Base-by-base conservation (phyloP, 768 basidiomycete genomes). In the Stropharia rugosoannulata region DNA sequence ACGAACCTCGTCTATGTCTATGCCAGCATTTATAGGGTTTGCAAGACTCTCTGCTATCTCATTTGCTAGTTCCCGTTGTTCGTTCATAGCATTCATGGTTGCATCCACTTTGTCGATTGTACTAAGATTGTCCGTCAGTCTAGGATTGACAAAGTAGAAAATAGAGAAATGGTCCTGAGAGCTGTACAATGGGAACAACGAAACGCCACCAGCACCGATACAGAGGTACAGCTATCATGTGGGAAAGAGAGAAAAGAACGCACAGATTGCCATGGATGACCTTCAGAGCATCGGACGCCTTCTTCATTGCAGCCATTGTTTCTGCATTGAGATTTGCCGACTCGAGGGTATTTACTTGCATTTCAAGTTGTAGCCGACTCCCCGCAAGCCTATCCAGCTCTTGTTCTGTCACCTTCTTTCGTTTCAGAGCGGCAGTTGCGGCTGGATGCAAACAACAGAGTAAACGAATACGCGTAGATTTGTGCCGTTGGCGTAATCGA, bases 241-340 rank as follows among this genome's bases (percentile, higher is more conserved):
- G 41, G 53, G 45, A 52, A 16, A 41, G 9, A 50, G 15, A 25
- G 42, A 18, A 43, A 49, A 22, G 32, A 51, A 86, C 94, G 68
- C 59, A 97, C 95, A 97, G 79, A 66, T 86, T 85, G 43, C 87
- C 86, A 63, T 98, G 96, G 51, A 98, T 97, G 46, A 83, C 80
- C 72, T 88, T 89, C 70, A 98, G 82, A 25, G 90, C 97, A 58
- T 88, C 86, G 0, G 94, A 83, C 37, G 91, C 96, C 71, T 90
- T 90, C 89, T 95, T 97, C 92, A 99, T 97, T 25, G 91, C 95
- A 18, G 83, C 78, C 90, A 99, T 93, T 12, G 95, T 98, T 80
- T 98, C 95, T 66, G 90, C 88, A 70, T 99, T 98, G 72, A 98
- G 81, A 76, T 98, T 98, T 42, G 97, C 97, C 13, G 91, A 93